Evolutionary conservation across 1,139 yeast species (phyloP), one percentile per base, ranked within the genome.

Genomic region (Pichia inconspicua): DNA sequence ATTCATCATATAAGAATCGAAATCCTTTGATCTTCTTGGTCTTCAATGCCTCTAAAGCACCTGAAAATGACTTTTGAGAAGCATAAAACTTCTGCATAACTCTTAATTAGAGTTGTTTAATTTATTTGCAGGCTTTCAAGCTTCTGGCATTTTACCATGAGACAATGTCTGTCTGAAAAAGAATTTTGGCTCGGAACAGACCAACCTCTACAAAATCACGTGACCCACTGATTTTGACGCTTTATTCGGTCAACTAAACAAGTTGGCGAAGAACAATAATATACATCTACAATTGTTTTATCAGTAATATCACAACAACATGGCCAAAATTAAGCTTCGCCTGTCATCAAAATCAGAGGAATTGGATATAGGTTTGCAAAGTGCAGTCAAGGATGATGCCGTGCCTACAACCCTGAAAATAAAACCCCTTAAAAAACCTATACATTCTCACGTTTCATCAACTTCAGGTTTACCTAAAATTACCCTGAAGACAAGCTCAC

Each of bases 301-400:
- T 7, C 11, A 7, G 19, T 3, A 32, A 2, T 4, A 14, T 7
- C 36, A 1, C 14, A 10, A 15, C 22, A 15, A 8, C 9, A 49
- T 51, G 55, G 53, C 55, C 36, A 56, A 51, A 48, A 54, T 53
- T 22, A 58, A 53, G 38, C 40, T 58, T 27, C 52, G 51, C 8
- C 35, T 56, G 2, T 47, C 58, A 11, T 39, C 55, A 3, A 47
- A 46, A 2, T 11, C 50, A 10, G 39, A 44, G 22, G 50, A 46
- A 47, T 31, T 19, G 2, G 51, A 38, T 49, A 56, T 45, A 6
- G n/a, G 19, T 8, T n/a, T 38, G 4, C 12, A 22, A 17, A n/a
- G 6, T 22, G 2, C 27, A 19, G 9, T 37, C 3, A 43, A 44
- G 27, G 46, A 48, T 27, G 44, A 48, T 35, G 32, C 41, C 17